Evolutionary conservation across 2,329 filamentous ascomycete species (phyloP).

Genomic region (Botryosphaeria dothidea): DNA sequence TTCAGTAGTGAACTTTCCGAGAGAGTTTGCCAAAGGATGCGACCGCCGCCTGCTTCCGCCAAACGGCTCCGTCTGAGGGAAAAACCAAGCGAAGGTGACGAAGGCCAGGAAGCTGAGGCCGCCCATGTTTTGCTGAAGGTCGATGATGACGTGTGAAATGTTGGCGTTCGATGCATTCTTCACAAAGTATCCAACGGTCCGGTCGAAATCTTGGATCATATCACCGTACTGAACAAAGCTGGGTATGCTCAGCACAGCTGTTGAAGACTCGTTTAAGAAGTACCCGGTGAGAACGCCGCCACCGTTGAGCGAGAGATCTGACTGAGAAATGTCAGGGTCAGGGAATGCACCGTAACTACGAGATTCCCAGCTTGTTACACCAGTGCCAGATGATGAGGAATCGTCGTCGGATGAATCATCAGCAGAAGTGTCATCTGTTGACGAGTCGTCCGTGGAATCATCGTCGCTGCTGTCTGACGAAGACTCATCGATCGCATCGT

Average conservation of each 20-base stretch:
- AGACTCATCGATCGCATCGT: not conserved
- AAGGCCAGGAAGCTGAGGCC: slow-evolving; percentile 28
- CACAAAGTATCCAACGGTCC: slow-evolving; percentile 44
- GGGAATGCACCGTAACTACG: slow-evolving; percentile 29
- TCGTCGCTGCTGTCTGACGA: not conserved
- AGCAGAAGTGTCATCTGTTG: no score
- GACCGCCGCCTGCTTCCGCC: slow-evolving; percentile 29
- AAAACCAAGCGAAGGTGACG: slow-evolving; percentile 27
- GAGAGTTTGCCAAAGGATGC: slow-evolving; percentile 24
- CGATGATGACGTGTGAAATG: slow-evolving; percentile 62
- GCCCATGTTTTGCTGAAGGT: slow-evolving; percentile 44
- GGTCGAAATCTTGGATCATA: slow-evolving; percentile 31
- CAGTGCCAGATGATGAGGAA: no score
- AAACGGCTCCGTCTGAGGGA: slow-evolving; percentile 28
- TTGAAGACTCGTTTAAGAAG: slow-evolving; percentile 38
- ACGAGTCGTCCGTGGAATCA: not conserved
- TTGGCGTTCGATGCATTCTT: slow-evolving; percentile 43
- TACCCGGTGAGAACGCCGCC: slow-evolving; percentile 42
- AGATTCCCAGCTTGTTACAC: no score
- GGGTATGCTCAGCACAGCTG: slow-evolving; percentile 45
- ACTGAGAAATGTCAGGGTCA: slow-evolving; percentile 26
- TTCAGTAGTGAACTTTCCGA: slow-evolving; percentile 20
- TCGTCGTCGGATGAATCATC: slow-evolving; percentile 25
- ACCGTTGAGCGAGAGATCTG: slow-evolving; percentile 22
- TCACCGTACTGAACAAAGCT: slow-evolving; percentile 34